Evolutionary conservation across 2,329 filamentous ascomycete genomes (phyloP), one percentile per base, ranked within the genome.

Genomic region (Fusarium heterosporum): DNA sequence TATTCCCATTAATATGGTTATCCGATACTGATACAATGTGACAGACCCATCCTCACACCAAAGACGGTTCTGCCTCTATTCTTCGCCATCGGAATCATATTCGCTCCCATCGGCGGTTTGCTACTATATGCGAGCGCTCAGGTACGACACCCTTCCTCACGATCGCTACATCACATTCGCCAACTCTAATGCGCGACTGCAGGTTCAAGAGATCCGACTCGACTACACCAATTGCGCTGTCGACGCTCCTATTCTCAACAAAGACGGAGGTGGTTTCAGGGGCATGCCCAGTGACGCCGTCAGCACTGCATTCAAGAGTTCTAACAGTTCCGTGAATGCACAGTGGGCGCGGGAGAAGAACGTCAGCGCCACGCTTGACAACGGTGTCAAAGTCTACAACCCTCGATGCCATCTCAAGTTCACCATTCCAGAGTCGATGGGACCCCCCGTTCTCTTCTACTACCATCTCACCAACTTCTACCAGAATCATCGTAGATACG

Each of bases 391-490:
- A 11, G 64, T 79, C 52, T 77, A 69, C 25, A 79, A 81, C 48
- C 80, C 79, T 61, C 72, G 87, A 79, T 99, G 96, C 84, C 85
- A 85, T 30, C 79, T 99, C 55, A 84, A 88, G 64, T 97, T 98
- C 79, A 83, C 86, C 34, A 89, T 97, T 10, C 93, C 93, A 2
- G 90, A 95, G 72, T 82, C 89, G 59, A 90, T 99, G 79, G 84
- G 86, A 4, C 87, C 93, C 2, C 93, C 95, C 0, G 92, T 99
- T 12, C 87, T 95, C 63, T 89, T 98, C 79, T 99, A 97, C 83
- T 99, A 99, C 79, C 91, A 91, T 71, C 89, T 99, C 66, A 95
- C 93, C 58, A 97, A 98, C 81, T 99, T 99, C 82, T 98, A 98
- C 82, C 96, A 99, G 80, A 99, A 99, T 77, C 96, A 99, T 77